phyloP scores from a whole-genome alignment of 805 yeast species.

The Pichia rugopelliculosa region DNA sequence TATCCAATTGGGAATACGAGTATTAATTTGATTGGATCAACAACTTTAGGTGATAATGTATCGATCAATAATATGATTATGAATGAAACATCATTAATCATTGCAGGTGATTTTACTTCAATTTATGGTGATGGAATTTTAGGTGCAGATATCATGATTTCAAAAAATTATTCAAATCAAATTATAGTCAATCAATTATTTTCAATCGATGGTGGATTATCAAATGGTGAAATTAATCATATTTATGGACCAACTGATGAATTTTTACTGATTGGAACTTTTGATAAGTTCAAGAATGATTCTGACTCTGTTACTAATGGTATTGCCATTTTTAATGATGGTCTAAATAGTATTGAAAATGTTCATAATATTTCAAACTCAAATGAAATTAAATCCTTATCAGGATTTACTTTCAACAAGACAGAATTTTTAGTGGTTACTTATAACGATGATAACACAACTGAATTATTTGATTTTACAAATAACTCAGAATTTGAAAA shows the following conservation, averaged over 20 bases:
- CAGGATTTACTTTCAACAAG: constrained; percentile 28
- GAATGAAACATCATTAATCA: constrained; percentile 29
- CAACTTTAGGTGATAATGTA: constrained; percentile 32
- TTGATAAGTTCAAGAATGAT: constrained; percentile 22
- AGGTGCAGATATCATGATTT: constrained; percentile 22
- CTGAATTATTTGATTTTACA: constrained; percentile 36
- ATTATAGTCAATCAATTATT: constrained; percentile 5
- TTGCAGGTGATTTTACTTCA: constrained; percentile 45
- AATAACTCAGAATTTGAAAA: constrained; percentile 30
- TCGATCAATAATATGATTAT: constrained; percentile 31
- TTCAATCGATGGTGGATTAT: constrained; percentile 32
- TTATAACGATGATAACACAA: constrained; percentile 15
- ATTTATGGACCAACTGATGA: constrained; percentile 24
- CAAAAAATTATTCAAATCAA: constrained; percentile 14
- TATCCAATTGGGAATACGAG: constrained; percentile 41
- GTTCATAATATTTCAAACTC: constrained; percentile 22
- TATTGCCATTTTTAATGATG: constrained; percentile 24
- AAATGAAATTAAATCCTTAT: constrained; percentile 15
- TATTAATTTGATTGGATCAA: constrained; percentile 33
- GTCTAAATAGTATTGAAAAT: constrained; percentile 34
- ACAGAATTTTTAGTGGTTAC: constrained; percentile 37
- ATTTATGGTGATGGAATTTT: constrained; percentile 33
- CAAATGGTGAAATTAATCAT: constrained; percentile 23
- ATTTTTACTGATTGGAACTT: constrained; percentile 39
- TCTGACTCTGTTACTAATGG: constrained; percentile 14